Percentiles rank a stretch among this genome's conserved stretches.
phyloP scores from a whole-genome alignment of 495 filamentous ascomycete species.

The Penicillium maclennaniae region DNA sequence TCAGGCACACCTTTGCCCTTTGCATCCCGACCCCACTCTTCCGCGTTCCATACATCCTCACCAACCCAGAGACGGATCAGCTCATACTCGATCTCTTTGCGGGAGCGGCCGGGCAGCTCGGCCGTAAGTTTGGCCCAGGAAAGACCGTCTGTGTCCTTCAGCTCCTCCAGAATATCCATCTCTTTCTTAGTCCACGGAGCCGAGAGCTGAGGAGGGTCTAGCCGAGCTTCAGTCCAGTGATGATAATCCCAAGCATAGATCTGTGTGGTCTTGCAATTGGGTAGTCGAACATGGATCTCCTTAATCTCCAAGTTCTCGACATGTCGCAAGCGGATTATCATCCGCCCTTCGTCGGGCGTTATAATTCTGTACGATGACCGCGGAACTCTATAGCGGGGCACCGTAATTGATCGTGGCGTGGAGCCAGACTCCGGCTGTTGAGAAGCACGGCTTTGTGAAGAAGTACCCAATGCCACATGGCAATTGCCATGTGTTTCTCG shows the following conservation, averaged over 20 bases:
- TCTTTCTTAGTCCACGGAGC: conserved; percentile 35
- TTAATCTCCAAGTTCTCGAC: conserved; percentile 28
- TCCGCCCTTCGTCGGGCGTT: conserved; percentile 33
- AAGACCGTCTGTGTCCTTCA: conserved; percentile 29
- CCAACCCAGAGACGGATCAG: conserved; percentile 37
- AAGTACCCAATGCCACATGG: conserved; percentile 26
- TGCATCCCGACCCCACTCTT: neutral
- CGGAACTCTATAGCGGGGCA: conserved; percentile 17
- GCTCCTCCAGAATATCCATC: conserved; percentile 20
- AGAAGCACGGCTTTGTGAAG: conserved; percentile 7
- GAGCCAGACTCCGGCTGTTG: neutral
- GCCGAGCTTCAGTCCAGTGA: conserved; percentile 35
- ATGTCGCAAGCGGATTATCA: conserved; percentile 32
- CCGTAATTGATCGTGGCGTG: conserved; percentile 7
- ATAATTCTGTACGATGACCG: conserved; percentile 15
- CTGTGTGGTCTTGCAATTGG: conserved; percentile 19
- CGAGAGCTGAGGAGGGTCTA: conserved; percentile 30
- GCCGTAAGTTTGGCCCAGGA: conserved; percentile 31
- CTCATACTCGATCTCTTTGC: conserved; percentile 37
- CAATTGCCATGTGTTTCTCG: conserved; percentile 47
- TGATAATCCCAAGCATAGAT: conserved; percentile 25
- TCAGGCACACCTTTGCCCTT: neutral
- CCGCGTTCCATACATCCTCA: conserved; percentile 15
- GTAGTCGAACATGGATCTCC: conserved; percentile 30
- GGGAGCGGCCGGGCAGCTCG: conserved; percentile 29